A percentile compares a stretch with the other conserved stretches of the same genome.
Evolutionary conservation across 345 rosid species (phyloP).

Genomic region (Clausena lansium): DNA sequence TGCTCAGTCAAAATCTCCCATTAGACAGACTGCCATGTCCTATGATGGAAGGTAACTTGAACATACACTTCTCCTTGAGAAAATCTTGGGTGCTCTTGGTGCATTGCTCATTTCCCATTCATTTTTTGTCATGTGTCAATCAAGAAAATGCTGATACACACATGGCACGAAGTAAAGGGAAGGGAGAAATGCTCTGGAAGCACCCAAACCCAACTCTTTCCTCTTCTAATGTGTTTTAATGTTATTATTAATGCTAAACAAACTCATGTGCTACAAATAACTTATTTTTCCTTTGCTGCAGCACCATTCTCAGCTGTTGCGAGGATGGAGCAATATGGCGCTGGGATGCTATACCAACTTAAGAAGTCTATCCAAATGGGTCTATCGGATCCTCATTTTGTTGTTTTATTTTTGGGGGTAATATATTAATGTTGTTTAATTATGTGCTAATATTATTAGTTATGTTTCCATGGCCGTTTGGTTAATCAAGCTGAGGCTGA

Average conservation of each 20-base stretch:
- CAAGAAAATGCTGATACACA: too few species aligned
- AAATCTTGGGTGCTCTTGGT: too few species aligned
- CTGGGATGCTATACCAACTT: slow-evolving; percentile 63
- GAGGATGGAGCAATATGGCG: slow-evolving; percentile 98
- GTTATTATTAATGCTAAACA: not conserved
- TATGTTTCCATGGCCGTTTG: not conserved
- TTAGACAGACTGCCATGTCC: slow-evolving; percentile 96
- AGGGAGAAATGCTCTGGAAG: too few species aligned
- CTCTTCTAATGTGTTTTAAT: not conserved
- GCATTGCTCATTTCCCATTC: too few species aligned
- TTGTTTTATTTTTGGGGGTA: too few species aligned
- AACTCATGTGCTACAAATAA: not conserved
- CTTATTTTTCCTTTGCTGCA: slow-evolving; percentile 29
- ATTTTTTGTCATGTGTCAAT: too few species aligned
- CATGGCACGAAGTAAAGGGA: too few species aligned
- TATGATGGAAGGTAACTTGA: slow-evolving; percentile 70
- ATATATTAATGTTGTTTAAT: not conserved
- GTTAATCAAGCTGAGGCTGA: not conserved
- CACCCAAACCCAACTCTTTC: too few species aligned
- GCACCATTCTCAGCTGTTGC: slow-evolving; percentile 89
- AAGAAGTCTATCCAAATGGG: slow-evolving; percentile 9
- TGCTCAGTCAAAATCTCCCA: slow-evolving; percentile 69
- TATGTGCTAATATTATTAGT: not conserved
- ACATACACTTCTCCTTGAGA: too few species aligned
- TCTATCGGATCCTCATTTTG: not conserved